Percentiles rank a stretch among this genome's conserved stretches.
These are phyloP conservation scores for Chenopodium album DNA, from an alignment of 148 eudicot genomes.

Conservation along the genomic window DNA sequence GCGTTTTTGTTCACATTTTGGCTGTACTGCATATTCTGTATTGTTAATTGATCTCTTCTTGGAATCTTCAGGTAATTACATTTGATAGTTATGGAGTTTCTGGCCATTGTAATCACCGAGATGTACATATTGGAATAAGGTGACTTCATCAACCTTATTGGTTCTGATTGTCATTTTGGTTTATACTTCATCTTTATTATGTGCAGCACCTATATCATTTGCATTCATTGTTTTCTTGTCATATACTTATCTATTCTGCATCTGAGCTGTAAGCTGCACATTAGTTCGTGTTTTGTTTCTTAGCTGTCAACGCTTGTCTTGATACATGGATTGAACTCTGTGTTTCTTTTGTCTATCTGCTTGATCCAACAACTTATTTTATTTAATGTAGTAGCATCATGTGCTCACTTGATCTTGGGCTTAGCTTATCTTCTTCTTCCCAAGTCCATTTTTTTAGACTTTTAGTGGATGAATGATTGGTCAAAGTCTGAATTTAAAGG, in stretches of 20 bases:
- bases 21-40: not conserved
- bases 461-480: not conserved
- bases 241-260: not conserved
- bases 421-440: no score
- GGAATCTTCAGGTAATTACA: constrained; percentile 54
- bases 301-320: not conserved
- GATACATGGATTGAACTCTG: not conserved
- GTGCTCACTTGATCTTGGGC: not conserved
- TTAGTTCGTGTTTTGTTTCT: not conserved
- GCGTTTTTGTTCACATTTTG: not conserved
- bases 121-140: constrained; percentile 70
- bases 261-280: not conserved
- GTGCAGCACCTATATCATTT: not conserved
- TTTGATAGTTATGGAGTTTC: constrained; percentile 90
- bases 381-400: not conserved
- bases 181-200: not conserved
- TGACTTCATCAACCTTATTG: constrained; percentile 18
- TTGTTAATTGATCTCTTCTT: not conserved
- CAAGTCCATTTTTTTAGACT: no score
- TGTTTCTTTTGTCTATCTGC: no score
- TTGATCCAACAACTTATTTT: no score
- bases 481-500: not conserved
- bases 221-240: not conserved
- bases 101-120: constrained; percentile 93
- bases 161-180: not conserved